A percentile compares a stretch with the other conserved stretches of the same genome.
These are phyloP conservation scores for Trichoderma gamsii DNA, from an alignment of 495 filamentous ascomycete genomes.

Conservation along the genomic window DNA sequence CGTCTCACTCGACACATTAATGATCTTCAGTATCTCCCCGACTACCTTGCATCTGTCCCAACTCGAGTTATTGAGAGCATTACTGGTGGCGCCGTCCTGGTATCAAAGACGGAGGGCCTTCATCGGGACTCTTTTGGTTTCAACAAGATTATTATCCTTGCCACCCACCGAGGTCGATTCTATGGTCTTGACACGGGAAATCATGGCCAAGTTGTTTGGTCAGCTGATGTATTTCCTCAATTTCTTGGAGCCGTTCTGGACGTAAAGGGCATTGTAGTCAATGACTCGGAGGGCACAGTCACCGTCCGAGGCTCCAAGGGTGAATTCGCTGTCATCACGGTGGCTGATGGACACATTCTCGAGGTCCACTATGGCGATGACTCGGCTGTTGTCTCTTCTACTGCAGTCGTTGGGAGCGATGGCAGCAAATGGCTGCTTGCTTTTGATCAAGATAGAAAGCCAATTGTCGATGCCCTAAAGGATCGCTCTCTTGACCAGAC, in stretches of 20 bases:
- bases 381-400: slow-evolving; percentile 34
- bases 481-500: slow-evolving; percentile 39
- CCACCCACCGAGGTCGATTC: slow-evolving; percentile 72
- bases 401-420: slow-evolving; percentile 46
- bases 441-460: slow-evolving; percentile 40
- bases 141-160: slow-evolving; percentile 72
- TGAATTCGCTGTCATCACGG: slow-evolving; percentile 51
- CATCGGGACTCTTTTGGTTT: slow-evolving; percentile 77
- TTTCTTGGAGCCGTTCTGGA: slow-evolving; percentile 47
- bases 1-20: slow-evolving; percentile 73
- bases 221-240: slow-evolving; percentile 51
- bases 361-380: slow-evolving; percentile 34
- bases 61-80: slow-evolving; percentile 62
- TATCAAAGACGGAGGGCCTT: slow-evolving; percentile 3
- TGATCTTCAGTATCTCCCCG: slow-evolving; percentile 75
- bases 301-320: slow-evolving; percentile 54
- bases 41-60: slow-evolving; percentile 61
- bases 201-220: slow-evolving; percentile 72
- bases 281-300: slow-evolving; percentile 47
- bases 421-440: slow-evolving; percentile 45
- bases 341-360: slow-evolving; percentile 51
- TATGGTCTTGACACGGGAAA: slow-evolving; percentile 73
- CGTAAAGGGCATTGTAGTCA: slow-evolving; percentile 59
- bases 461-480: slow-evolving; percentile 31
- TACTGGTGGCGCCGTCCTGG: slow-evolving; percentile 49